Evolutionary conservation across 202 grass and related monocot genomes (phyloP).

Genomic region (Carex arenaria): DNA sequence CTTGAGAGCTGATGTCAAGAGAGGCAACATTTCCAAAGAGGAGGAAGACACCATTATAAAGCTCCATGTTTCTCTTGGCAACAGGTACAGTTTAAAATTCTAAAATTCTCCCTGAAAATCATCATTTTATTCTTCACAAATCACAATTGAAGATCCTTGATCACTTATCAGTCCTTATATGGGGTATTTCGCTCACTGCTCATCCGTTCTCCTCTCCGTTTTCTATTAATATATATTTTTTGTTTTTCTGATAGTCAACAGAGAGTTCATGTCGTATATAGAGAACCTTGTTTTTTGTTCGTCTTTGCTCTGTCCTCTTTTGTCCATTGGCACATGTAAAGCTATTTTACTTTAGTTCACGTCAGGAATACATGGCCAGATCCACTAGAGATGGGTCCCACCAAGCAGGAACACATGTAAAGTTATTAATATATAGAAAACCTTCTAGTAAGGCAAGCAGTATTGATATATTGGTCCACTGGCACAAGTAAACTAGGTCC

Average conservation of each 20-base stretch:
- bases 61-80: slow-evolving; percentile 73
- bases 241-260: background rate
- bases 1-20: slow-evolving; percentile 57
- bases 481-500: background rate
- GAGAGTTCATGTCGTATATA: slow-evolving; percentile 16
- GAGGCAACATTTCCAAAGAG: slow-evolving; percentile 65
- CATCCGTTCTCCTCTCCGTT: background rate
- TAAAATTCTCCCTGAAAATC: background rate
- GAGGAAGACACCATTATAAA: slow-evolving; percentile 74
- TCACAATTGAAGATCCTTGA: background rate
- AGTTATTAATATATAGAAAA: no score
- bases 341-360: slow-evolving; percentile 2
- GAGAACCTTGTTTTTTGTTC: slow-evolving; percentile 6
- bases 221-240: background rate
- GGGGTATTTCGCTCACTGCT: background rate
- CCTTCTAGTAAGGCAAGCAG: no score
- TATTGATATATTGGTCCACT: background rate
- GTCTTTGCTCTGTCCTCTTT: background rate
- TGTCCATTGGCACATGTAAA: slow-evolving; percentile 16
- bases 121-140: background rate
- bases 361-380: background rate
- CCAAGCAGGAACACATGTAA: no score
- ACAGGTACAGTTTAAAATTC: slow-evolving; percentile 36
- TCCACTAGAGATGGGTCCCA: background rate
- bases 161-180: background rate